A percentile compares a stretch with the other conserved stretches of the same genome.
These are phyloP conservation scores for Perilla frutescens DNA, from an alignment of 257 asterid species.

Conservation along the genomic window DNA sequence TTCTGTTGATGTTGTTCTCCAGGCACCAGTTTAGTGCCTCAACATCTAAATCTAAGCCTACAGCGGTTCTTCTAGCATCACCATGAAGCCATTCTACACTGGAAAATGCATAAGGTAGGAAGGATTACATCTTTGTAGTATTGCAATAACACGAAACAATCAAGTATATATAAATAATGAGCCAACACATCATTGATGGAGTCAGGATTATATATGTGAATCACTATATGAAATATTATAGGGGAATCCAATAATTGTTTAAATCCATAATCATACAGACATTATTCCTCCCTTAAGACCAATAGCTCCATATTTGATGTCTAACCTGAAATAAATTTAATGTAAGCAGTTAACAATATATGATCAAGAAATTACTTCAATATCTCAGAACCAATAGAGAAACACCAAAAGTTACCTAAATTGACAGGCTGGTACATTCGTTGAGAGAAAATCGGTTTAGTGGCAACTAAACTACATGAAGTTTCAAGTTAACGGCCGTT, in stretches of 20 bases:
- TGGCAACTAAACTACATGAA: constrained; percentile 16
- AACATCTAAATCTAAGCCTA: constrained; percentile 87
- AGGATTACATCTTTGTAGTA: constrained; percentile 24
- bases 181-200: background rate
- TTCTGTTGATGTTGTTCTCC: constrained; percentile 76
- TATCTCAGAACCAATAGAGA: background rate
- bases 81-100: constrained; percentile 88
- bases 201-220: background rate
- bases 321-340: constrained; percentile 3
- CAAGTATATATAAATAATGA: background rate
- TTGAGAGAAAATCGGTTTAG: constrained; percentile 9
- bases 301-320: background rate
- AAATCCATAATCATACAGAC: background rate
- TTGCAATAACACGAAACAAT: background rate
- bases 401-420: constrained; percentile 12
- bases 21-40: constrained; percentile 93
- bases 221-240: too few species aligned
- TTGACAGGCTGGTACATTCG: constrained; percentile 2
- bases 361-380: constrained; percentile 17
- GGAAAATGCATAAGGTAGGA: constrained; percentile 40
- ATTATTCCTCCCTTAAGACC: background rate
- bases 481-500: background rate
- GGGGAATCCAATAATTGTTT: constrained; percentile 10
- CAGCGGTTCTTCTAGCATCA: constrained; percentile 92
- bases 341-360: background rate